These are phyloP conservation scores for Rhododendron ovatum DNA, from an alignment of 148 eudicot genomes.

Conservation along the genomic window DNA sequence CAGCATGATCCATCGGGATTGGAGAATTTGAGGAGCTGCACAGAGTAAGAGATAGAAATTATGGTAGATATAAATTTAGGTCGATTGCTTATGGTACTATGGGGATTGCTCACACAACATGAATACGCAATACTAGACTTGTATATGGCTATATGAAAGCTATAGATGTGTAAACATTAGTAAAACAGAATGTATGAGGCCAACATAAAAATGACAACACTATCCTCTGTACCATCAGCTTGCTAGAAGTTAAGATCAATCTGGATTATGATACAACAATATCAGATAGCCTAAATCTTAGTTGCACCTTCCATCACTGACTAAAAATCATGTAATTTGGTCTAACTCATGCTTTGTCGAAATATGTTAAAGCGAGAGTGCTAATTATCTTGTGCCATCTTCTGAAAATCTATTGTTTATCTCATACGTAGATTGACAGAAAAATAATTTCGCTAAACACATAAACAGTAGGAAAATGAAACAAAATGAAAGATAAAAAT, in stretches of 20 bases:
- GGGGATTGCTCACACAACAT: background rate
- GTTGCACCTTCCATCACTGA: background rate
- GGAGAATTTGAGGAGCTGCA: slow-evolving; percentile 6
- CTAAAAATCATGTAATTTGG: background rate
- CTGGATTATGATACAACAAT: background rate
- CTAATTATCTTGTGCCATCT: background rate
- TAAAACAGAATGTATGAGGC: background rate
- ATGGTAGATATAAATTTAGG: background rate
- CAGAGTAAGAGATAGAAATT: background rate
- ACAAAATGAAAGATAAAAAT: background rate
- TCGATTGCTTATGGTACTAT: background rate
- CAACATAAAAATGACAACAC: background rate
- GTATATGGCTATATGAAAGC: background rate
- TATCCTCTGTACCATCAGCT: background rate
- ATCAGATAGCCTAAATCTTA: background rate
- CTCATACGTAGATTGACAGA: background rate
- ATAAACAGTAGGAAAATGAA: background rate
- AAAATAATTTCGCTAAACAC: background rate
- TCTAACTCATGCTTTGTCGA: background rate
- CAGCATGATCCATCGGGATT: slow-evolving; percentile 55
- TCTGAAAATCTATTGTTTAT: background rate
- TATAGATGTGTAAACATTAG: background rate
- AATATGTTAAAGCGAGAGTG: background rate
- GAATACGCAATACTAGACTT: background rate
- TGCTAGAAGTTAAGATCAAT: background rate